phyloP scores from a whole-genome alignment of 2,329 filamentous ascomycete species.

The Aureobasidium sp. region DNA sequence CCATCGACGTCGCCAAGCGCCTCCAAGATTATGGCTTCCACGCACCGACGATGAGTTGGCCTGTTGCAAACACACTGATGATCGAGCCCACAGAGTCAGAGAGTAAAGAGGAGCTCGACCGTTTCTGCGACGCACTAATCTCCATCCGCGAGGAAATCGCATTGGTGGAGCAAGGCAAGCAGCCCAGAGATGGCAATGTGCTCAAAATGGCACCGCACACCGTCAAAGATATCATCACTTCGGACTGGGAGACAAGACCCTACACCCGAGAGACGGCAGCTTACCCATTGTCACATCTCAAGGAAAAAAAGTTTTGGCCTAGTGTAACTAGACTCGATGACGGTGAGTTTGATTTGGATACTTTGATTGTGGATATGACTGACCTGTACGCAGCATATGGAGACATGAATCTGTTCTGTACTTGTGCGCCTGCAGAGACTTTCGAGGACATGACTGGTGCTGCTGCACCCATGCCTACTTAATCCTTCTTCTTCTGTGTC shows the following conservation, averaged over 20 bases:
- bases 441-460: constrained; percentile 31
- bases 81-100: constrained; percentile 96
- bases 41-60: constrained; percentile 95
- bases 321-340: constrained; percentile 81
- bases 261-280: constrained; percentile 79
- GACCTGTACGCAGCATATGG: constrained; percentile 60
- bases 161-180: constrained; percentile 71
- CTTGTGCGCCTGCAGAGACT: constrained; percentile 74
- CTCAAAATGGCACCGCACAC: constrained; percentile 86
- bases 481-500: neutral
- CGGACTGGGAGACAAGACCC: constrained; percentile 72
- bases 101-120: constrained; percentile 83
- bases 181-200: constrained; percentile 70
- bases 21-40: constrained; percentile 98
- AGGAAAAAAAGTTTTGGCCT: constrained; percentile 98
- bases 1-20: constrained; percentile 91
- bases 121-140: constrained; percentile 86
- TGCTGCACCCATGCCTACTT: constrained; percentile 23
- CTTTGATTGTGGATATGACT: neutral
- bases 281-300: constrained; percentile 74
- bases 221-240: constrained; percentile 67
- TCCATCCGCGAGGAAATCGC: constrained; percentile 79
- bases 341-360: constrained; percentile 50
- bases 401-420: constrained; percentile 90
- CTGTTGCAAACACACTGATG: constrained; percentile 92